phyloP scores from a whole-genome alignment of 2,329 filamentous ascomycete species.

The Microcyclospora pomicola region DNA sequence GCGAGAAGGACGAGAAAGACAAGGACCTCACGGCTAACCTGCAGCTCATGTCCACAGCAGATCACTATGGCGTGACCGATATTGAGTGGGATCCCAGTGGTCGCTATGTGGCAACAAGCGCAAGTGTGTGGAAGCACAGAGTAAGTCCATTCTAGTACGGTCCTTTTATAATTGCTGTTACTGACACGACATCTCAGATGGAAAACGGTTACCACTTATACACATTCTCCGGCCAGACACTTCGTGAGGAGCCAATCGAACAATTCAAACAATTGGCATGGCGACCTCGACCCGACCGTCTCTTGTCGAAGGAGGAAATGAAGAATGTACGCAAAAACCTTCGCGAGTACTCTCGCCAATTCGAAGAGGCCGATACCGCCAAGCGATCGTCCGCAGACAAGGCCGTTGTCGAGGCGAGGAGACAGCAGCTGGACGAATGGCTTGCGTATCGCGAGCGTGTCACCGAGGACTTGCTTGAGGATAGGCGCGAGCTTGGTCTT shows the following conservation, averaged over 20 bases:
- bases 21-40: slow-evolving; percentile 92
- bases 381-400: slow-evolving; percentile 88
- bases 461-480: slow-evolving; percentile 57
- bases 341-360: slow-evolving; percentile 85
- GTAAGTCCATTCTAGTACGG: slow-evolving; percentile 42
- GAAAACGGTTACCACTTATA: slow-evolving; percentile 98
- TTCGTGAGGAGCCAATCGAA: slow-evolving; percentile 83
- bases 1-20: slow-evolving; percentile 79
- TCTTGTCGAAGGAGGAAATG: slow-evolving; percentile 92
- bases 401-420: slow-evolving; percentile 78
- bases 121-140: slow-evolving; percentile 87
- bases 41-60: slow-evolving; percentile 81
- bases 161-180: slow-evolving; percentile 2
- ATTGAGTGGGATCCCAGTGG: slow-evolving; percentile 97
- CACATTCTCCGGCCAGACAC: slow-evolving; percentile 80
- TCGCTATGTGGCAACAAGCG: slow-evolving; percentile 84
- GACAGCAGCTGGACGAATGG: slow-evolving; percentile 79
- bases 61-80: slow-evolving; percentile 96
- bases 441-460: slow-evolving; percentile 64
- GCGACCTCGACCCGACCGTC: slow-evolving; percentile 81
- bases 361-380: slow-evolving; percentile 89
- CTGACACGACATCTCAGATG: slow-evolving; percentile 47
- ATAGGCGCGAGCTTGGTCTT: slow-evolving; percentile 54
- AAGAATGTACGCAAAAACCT: slow-evolving; percentile 97
- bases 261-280: slow-evolving; percentile 97